These are phyloP conservation scores for Cryomyces antarcticus DNA, from an alignment of 495 filamentous ascomycete genomes.

Conservation along the genomic window DNA sequence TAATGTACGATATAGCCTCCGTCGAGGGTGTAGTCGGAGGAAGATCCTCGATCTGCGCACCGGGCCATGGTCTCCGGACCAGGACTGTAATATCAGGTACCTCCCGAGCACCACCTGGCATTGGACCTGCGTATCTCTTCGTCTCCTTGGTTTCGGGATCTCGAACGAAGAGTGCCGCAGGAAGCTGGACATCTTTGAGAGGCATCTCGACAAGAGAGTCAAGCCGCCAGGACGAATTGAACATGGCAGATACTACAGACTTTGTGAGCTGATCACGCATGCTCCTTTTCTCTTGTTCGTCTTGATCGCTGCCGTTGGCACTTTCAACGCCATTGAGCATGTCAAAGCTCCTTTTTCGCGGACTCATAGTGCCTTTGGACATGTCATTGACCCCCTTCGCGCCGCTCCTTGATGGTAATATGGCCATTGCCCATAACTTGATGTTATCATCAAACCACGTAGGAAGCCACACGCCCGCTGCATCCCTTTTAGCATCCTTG, in stretches of 20 bases:
- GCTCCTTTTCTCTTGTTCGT: constrained; percentile 10
- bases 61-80: constrained; percentile 69
- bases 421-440: constrained; percentile 61
- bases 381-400: neutral
- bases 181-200: constrained; percentile 42
- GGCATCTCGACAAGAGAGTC: constrained; percentile 45
- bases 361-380: constrained; percentile 14
- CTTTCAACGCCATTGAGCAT: constrained; percentile 5
- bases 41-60: constrained; percentile 36
- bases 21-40: constrained; percentile 41
- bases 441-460: constrained; percentile 57
- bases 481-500: constrained; percentile 17
- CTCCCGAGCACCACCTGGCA: constrained; percentile 26
- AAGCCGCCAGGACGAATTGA: constrained; percentile 52
- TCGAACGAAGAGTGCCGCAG: constrained; percentile 48
- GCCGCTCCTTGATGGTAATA: constrained; percentile 19
- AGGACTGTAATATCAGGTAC: constrained; percentile 51
- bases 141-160: constrained; percentile 42
- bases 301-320: constrained; percentile 1
- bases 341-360: constrained; percentile 37
- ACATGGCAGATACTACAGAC: constrained; percentile 56
- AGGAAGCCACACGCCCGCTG: constrained; percentile 25
- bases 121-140: constrained; percentile 43
- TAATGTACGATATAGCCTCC: constrained; percentile 66
- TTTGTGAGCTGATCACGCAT: constrained; percentile 32